Base-by-base conservation (phyloP, 768 basidiomycete species). In the Russula lepida region DNA sequence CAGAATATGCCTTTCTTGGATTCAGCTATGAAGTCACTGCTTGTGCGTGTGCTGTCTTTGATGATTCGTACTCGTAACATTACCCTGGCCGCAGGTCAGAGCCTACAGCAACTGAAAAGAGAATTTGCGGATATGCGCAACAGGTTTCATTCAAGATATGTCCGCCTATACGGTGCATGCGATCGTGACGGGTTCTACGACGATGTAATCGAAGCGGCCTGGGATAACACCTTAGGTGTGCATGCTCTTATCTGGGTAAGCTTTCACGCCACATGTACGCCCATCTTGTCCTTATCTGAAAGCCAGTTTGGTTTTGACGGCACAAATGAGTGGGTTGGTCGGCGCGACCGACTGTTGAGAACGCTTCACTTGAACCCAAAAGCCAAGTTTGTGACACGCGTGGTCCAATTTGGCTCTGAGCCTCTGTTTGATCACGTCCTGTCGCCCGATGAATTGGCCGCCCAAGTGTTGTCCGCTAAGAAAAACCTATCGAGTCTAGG, bases 1-100 rank as follows among this genome's bases (percentile, higher is more conserved):
- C 79, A 0, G 88, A 91, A 69, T 89, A 88, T 66, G 88, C 81
- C 0, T 90, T 90, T 69, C 72, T 89, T 53, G 88, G 87, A 0
- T 85, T 90, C 71, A 85, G 85, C 69, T 90, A 90, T 65, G 87
- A 87, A 67, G 77, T 89, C 25, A 80, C 83, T 44, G 76, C 74
- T 12, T 88, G 86, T 85, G 65, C 52, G 81, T 71, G 30, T 37
- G 17, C 32, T 54, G 1, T 5, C 43, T 37, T 19, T 7, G 17
- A 13, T 6, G 17, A 46, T 11, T 48, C 17, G 19, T 23, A 21
- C 23, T 6, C 15, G 30, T 54, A 41, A n/a, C 46, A 51, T 69
- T 56, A 66, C 21, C 43, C 2, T 21, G 33, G 65, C 32, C 19
- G 13, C 52, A 88, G 86, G 87, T 63, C 86, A 86, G 71, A 84